Evolutionary conservation across 1,139 yeast genomes (phyloP).

Genomic region (Debaryomyces robertsiae): DNA sequence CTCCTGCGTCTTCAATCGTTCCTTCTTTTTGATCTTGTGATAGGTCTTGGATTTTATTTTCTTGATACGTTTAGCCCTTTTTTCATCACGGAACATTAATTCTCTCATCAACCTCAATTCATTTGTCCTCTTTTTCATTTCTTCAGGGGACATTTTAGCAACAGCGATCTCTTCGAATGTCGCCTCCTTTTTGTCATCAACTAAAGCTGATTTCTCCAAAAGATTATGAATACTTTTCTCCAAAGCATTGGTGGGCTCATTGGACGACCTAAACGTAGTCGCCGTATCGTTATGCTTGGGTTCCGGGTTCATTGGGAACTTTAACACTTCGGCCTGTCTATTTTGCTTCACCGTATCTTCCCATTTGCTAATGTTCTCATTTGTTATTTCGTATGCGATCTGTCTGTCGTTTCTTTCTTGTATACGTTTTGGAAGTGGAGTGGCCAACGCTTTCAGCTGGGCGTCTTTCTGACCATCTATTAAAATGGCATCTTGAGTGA

Average conservation of each 20-base stretch:
- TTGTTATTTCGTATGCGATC: constrained; percentile 89
- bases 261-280: constrained; percentile 53
- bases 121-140: constrained; percentile 71
- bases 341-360: constrained; percentile 76
- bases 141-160: constrained; percentile 82
- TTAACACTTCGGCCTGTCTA: constrained; percentile 81
- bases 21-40: constrained; percentile 85
- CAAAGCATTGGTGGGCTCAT: constrained; percentile 57
- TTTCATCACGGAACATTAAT: constrained; percentile 92
- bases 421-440: constrained; percentile 84
- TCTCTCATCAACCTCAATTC: constrained; percentile 93
- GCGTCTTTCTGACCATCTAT: constrained; percentile 42
- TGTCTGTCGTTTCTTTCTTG: constrained; percentile 84
- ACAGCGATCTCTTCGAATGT: constrained; percentile 85
- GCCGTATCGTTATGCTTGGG: constrained; percentile 51
- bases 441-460: constrained; percentile 55
- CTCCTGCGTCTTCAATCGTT: constrained; percentile 67
- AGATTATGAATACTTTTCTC: constrained; percentile 68
- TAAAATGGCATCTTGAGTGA: constrained; percentile 52
- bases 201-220: constrained; percentile 63
- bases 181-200: constrained; percentile 74
- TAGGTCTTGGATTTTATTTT: constrained; percentile 92
- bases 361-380: constrained; percentile 88
- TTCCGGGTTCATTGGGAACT: constrained; percentile 67
- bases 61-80: constrained; percentile 85